Evolutionary conservation across 2,329 filamentous ascomycete genomes (phyloP), one percentile per base, ranked within the genome.

Genomic region (Elsinoe necatrix): DNA sequence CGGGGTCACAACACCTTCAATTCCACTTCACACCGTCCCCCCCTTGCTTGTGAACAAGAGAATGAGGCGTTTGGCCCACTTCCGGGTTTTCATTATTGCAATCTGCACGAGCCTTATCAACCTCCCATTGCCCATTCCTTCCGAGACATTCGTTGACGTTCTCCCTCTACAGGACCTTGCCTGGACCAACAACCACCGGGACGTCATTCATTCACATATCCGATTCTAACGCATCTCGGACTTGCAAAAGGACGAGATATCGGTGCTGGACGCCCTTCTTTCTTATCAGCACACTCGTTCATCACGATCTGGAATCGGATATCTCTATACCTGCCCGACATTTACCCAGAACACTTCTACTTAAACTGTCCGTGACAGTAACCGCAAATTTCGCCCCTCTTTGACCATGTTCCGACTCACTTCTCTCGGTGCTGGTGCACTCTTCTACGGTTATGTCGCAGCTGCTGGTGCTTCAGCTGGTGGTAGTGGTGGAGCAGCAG

Each of bases 31-130:
- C 18, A 11, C 16, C 31, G 31, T 50, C 29, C 27, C 14, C 25
- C 48, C 48, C 48, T 52, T 52, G 48, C 48, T 37, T 29, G 43
- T 27, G 45, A 50, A 11, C 5, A 34, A 27, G 23, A 50, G 27
- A n/a, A 35, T 25, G 31, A 52, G 48, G 29, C 31, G 48, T 52
- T 31, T 52, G 48, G 48, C 48, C 48, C 48, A 52, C 48, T 52
- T 52, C 48, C 31, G 31, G 48, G 25, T 52, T 52, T 52, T 52
- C 31, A 52, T 52, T 52, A 31, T 52, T 52, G 48, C 48, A 52
- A 52, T 52, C 31, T 52, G 48, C 31, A 52, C 48, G 48, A 52
- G 48, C 48, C 48, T 52, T 52, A 52, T 52, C 48, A 34, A 37
- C 7, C 20, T n/a, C 29, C 9, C 16, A 20, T 20, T 34, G 25